A percentile compares a stretch with the other conserved stretches of the same genome.
phyloP scores from a whole-genome alignment of 768 basidiomycete genomes.

The Phylloporus sp. region DNA sequence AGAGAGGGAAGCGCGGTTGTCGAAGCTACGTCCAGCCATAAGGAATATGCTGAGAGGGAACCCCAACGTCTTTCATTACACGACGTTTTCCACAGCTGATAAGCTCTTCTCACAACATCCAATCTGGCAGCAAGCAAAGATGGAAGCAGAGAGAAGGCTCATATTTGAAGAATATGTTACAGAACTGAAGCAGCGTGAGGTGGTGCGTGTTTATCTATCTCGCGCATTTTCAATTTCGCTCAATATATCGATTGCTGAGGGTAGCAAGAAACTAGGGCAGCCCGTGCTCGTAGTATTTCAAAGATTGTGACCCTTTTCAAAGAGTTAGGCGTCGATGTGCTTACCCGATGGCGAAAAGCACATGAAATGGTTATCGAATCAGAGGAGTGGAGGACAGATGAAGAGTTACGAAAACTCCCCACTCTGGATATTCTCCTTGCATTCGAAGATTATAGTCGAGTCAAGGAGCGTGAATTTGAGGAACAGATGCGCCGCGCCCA shows the following conservation, averaged over 20 bases:
- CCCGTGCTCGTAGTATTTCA: slow-evolving; percentile 73
- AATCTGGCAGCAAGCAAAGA: slow-evolving; percentile 84
- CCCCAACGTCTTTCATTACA: slow-evolving; percentile 86
- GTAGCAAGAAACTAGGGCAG: slow-evolving; percentile 76
- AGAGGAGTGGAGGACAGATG: slow-evolving; percentile 72
- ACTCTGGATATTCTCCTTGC: slow-evolving; percentile 88
- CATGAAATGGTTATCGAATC: slow-evolving; percentile 73
- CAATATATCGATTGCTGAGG: slow-evolving; percentile 3
- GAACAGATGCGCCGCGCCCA: slow-evolving; percentile 76
- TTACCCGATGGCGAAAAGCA: slow-evolving; percentile 90
- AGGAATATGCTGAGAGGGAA: slow-evolving; percentile 84
- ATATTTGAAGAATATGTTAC: slow-evolving; percentile 91
- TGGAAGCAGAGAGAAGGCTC: slow-evolving; percentile 80
- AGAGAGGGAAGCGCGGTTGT: slow-evolving; percentile 77
- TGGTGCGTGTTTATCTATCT: slow-evolving; percentile 49
- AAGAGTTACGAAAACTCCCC: slow-evolving; percentile 77
- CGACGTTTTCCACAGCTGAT: slow-evolving; percentile 87
- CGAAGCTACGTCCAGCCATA: slow-evolving; percentile 82
- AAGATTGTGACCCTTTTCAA: slow-evolving; percentile 86
- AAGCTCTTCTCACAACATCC: slow-evolving; percentile 82
- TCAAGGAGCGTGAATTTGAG: slow-evolving; percentile 88
- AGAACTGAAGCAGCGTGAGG: slow-evolving; percentile 84
- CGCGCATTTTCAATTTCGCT: not conserved
- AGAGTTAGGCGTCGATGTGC: slow-evolving; percentile 81
- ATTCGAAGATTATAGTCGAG: slow-evolving; percentile 91